These are phyloP conservation scores for Pseudonitzschia delicatissima DNA, from an alignment of 108 stramenopile genomes.

Conservation along the genomic window DNA sequence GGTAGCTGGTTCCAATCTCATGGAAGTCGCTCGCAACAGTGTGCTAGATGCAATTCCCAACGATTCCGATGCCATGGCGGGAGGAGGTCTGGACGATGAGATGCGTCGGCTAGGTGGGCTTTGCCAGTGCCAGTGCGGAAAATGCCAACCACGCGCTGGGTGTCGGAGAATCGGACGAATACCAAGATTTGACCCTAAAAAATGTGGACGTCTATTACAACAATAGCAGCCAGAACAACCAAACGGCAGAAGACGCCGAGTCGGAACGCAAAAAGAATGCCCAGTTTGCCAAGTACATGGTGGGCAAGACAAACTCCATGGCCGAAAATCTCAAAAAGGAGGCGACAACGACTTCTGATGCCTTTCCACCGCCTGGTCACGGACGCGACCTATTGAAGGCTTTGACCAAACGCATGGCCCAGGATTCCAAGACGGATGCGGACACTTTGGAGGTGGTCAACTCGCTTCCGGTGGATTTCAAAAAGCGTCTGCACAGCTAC, in stretches of 20 bases:
- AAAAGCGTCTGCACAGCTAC: slow-evolving; percentile 62
- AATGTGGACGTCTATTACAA: slow-evolving; percentile 72
- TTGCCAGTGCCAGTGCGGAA: slow-evolving; percentile 56
- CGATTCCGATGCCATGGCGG: slow-evolving; percentile 69
- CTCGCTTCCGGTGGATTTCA: slow-evolving; percentile 67
- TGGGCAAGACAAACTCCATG: slow-evolving; percentile 23
- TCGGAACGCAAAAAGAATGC: slow-evolving; percentile 34
- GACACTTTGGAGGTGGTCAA: slow-evolving; percentile 68
- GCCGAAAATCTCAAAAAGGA: neutral
- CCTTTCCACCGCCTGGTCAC: slow-evolving; percentile 70
- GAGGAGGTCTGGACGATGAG: slow-evolving; percentile 70
- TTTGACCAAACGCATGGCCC: slow-evolving; percentile 81
- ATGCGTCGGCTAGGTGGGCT: slow-evolving; percentile 72
- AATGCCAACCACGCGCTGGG: slow-evolving; percentile 78
- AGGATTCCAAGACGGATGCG: slow-evolving; percentile 73
- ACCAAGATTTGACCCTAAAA: slow-evolving; percentile 53
- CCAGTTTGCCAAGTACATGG: slow-evolving; percentile 55
- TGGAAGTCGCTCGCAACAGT: slow-evolving; percentile 49
- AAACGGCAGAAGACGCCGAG: slow-evolving; percentile 16
- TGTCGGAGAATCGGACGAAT: slow-evolving; percentile 59
- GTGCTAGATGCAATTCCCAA: slow-evolving; percentile 40
- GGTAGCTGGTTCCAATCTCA: slow-evolving; percentile 63
- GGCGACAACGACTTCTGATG: too few relatives aligned
- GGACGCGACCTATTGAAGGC: slow-evolving; percentile 66
- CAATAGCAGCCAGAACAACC: neutral